Percentiles rank a stretch among this genome's conserved stretches.
phyloP scores from a whole-genome alignment of 1,284 basidiomycete species.

The Vanrija sp. region DNA sequence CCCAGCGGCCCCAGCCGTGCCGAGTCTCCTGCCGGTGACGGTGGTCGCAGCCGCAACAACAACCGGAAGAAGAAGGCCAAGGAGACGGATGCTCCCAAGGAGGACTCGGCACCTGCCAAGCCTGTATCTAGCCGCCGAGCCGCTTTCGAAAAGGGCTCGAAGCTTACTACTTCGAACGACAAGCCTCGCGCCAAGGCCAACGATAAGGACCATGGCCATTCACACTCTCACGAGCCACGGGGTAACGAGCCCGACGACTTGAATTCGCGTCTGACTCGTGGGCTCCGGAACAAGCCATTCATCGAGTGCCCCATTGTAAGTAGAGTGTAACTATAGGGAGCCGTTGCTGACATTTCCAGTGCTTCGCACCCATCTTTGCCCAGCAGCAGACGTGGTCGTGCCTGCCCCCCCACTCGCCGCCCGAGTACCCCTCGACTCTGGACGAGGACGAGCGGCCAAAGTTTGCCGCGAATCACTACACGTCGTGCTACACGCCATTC shows the following conservation, averaged over 20 bases:
- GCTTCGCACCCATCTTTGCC: slow-evolving; percentile 45
- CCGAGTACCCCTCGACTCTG: slow-evolving; percentile 12
- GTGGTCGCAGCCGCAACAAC: background rate
- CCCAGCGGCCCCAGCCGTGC: background rate
- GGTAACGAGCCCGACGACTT: slow-evolving; percentile 42
- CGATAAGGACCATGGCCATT: slow-evolving; percentile 17
- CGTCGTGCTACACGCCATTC: slow-evolving; percentile 49
- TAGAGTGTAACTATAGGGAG: background rate
- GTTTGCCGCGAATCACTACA: slow-evolving; percentile 58
- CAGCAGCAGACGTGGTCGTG: slow-evolving; percentile 48
- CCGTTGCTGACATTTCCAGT: slow-evolving; percentile 19
- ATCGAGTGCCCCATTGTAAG: slow-evolving; percentile 48
- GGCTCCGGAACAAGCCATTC: slow-evolving; percentile 37
- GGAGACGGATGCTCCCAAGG: background rate
- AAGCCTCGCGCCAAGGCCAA: background rate
- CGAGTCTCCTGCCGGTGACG: background rate
- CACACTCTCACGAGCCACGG: background rate
- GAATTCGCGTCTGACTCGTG: slow-evolving; percentile 40
- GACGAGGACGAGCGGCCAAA: slow-evolving; percentile 50
- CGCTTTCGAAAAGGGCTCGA: slow-evolving; percentile 32
- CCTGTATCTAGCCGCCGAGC: slow-evolving; percentile 24
- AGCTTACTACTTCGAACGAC: slow-evolving; percentile 12
- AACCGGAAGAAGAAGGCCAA: background rate
- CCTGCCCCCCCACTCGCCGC: slow-evolving; percentile 27
- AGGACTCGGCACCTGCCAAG: slow-evolving; percentile 2